A percentile compares a stretch with the other conserved stretches of the same genome.
Evolutionary conservation across 1,284 basidiomycete genomes (phyloP).

Genomic region (Puccinia sorghi): DNA sequence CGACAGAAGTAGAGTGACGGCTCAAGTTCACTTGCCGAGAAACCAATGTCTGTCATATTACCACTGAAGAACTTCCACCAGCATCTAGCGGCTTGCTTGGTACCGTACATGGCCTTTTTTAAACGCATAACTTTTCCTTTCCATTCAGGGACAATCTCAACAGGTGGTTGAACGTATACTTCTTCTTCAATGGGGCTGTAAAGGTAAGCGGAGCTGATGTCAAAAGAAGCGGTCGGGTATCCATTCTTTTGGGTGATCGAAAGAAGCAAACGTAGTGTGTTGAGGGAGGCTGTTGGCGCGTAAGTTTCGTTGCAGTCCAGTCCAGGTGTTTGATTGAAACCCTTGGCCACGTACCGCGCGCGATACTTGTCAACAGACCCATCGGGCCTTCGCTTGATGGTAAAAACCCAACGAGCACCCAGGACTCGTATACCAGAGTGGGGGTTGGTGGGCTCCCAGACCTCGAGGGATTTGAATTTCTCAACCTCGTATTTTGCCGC

Average conservation of each 20-base stretch:
- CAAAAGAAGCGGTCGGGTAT: not conserved
- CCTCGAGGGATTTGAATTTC: not conserved
- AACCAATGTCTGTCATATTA: not conserved
- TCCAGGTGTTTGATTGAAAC: slow-evolving; percentile 6
- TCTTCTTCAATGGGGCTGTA: slow-evolving; percentile 16
- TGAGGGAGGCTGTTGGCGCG: slow-evolving; percentile 11
- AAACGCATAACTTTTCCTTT: not conserved
- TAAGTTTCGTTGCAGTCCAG: slow-evolving; percentile 14
- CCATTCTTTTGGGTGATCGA: not conserved
- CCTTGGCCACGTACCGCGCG: slow-evolving; percentile 16
- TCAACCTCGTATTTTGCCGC: not conserved
- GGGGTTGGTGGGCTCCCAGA: not conserved
- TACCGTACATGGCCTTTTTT: slow-evolving; percentile 29
- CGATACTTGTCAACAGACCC: not conserved
- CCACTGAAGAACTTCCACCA: slow-evolving; percentile 15
- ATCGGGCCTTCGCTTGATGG: not conserved
- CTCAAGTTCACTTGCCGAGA: not conserved
- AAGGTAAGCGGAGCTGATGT: slow-evolving; percentile 17
- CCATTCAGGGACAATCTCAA: not conserved
- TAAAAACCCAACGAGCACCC: not conserved
- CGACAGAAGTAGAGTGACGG: not conserved
- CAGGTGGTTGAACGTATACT: slow-evolving; percentile 21
- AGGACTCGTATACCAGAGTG: not conserved
- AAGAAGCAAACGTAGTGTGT: not conserved
- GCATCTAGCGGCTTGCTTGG: slow-evolving; percentile 16